phyloP scores from a whole-genome alignment of 2,329 filamentous ascomycete genomes.

The Fusarium miscanthi region DNA sequence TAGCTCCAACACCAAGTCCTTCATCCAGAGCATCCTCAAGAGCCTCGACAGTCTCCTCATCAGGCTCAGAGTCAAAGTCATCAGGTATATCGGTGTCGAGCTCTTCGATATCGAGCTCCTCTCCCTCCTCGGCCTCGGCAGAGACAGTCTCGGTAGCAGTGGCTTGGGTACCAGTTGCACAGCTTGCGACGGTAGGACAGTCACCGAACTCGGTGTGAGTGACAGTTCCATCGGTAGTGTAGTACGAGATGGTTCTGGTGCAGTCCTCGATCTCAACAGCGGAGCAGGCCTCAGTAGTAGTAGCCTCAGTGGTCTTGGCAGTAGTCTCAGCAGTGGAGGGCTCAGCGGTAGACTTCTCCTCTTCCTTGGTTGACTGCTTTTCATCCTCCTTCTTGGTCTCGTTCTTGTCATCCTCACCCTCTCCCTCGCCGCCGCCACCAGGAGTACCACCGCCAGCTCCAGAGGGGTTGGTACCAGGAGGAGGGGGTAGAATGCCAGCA shows the following conservation, averaged over 20 bases:
- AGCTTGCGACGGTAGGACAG: conserved; percentile 10
- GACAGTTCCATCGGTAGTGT: neutral
- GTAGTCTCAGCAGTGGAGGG: neutral
- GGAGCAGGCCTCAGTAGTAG: conserved; percentile 7
- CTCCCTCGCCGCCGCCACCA: neutral
- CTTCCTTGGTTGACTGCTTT: conserved; percentile 1
- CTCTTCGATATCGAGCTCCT: neutral
- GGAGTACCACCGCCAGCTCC: neutral
- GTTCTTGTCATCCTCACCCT: neutral
- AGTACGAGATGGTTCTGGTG: conserved; percentile 12
- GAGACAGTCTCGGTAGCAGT: neutral
- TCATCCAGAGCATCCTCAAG: neutral
- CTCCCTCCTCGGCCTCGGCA: conserved; percentile 6
- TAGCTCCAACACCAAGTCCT: neutral
- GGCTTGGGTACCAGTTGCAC: conserved; percentile 14
- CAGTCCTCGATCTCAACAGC: conserved; percentile 15
- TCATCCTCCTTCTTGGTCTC: neutral
- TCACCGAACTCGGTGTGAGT: conserved; percentile 14
- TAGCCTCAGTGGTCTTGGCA: conserved; percentile 2
- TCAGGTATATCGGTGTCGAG: neutral
- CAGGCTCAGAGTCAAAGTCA: neutral
- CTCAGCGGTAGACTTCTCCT: neutral
- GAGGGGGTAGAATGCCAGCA: neutral
- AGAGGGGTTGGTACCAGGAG: neutral
- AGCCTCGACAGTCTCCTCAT: neutral